Evolutionary conservation across 1,284 basidiomycete genomes (phyloP), one percentile per base, ranked within the genome.

Genomic region (Boletus sp.): DNA sequence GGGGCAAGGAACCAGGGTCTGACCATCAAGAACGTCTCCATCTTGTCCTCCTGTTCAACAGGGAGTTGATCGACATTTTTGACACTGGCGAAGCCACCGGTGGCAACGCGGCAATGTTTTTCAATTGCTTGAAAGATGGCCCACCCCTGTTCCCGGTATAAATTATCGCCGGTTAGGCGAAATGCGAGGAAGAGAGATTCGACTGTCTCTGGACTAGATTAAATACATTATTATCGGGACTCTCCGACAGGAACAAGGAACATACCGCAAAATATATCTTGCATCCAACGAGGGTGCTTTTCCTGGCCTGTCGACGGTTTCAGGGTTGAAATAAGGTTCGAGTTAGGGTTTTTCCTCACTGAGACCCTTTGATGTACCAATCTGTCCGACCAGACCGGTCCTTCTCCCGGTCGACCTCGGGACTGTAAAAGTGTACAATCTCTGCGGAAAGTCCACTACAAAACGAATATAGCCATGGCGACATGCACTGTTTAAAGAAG

Each of bases 1-100:
- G 40, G 44, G 27, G n/a, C 3, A 44, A 49, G 51, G 50, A 37
- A 46, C 40, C 25, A 33, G 55, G 52, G 27, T 77, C 87, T 60
- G 59, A 91, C 91, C 81, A 96, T 81, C 77, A 94, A 86, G 80
- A 97, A 97, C 21, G 96, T 97, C 79, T 98, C 96, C 94, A 97
- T 97, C 74, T 92, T 90, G 76, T 98, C 94, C 62, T 94, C 87
- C 61, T 85, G 80, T 67, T 78, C 77, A 4, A 83, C 86, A 0
- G 90, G 87, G 4, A 87, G 75, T 62, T 84, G 80, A 70, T 94
- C 90, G 19, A 98, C 96, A 74, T 97, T 93, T 58, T 90, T 76
- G 50, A 98, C 83, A 48, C 88, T 87, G 19, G 93, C 92, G 70
- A 93, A 98, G 4, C 95, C 96, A 13, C 95, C 96, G 1, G 76